phyloP scores from a whole-genome alignment of 352 stramenopile genomes.

The Phytophthora ohioensis region DNA sequence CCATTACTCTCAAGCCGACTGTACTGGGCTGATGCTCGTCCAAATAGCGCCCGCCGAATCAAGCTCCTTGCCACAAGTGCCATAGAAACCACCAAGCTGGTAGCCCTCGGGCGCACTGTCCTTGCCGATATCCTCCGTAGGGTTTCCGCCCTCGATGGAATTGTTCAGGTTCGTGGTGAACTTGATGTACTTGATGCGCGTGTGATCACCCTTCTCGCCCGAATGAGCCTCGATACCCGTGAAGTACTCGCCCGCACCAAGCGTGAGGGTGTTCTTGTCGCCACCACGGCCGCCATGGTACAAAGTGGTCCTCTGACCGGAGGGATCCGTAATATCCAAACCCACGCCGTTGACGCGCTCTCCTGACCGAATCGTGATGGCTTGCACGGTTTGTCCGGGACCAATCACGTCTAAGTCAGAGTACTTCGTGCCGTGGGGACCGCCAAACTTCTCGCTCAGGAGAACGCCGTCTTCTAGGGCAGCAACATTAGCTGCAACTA shows the following conservation, averaged over 20 bases:
- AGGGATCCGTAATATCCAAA: neutral
- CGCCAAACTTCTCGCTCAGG: neutral
- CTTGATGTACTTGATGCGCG: constrained; percentile 9
- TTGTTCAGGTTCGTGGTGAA: constrained; percentile 10
- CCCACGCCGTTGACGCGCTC: neutral
- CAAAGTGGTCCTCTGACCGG: neutral
- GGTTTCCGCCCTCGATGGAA: neutral
- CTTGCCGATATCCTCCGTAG: constrained; percentile 8
- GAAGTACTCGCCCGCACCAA: constrained; percentile 6
- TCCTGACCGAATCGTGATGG: neutral
- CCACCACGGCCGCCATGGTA: constrained; percentile 16
- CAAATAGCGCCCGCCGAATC: constrained; percentile 17
- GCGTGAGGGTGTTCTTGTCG: neutral
- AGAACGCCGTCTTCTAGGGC: constrained; percentile 4
- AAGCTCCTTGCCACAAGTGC: constrained; percentile 4
- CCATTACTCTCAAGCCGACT: too few species aligned
- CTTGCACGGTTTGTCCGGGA: neutral
- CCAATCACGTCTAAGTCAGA: neutral
- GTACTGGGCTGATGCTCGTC: constrained; percentile 3
- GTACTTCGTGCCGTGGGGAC: neutral
- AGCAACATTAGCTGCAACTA: neutral
- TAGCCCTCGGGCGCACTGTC: constrained; percentile 1
- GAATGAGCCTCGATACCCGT: too few species aligned
- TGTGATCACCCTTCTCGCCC: neutral
- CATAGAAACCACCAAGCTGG: constrained; percentile 13